Conservation (phyloP, 805 yeast species). For the Isabelozyma rhagii region DNA sequence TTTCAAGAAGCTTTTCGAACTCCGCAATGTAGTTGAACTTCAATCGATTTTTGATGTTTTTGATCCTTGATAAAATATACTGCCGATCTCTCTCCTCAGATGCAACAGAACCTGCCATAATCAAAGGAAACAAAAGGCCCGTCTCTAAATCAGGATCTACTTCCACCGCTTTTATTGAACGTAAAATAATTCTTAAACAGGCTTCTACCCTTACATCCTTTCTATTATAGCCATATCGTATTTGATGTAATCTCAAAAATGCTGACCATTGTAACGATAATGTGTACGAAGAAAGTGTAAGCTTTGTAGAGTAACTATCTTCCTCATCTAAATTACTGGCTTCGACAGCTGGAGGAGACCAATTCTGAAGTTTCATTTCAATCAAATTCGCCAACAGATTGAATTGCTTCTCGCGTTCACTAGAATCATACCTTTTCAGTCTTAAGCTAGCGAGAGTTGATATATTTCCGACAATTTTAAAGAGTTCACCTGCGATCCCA, state of each 20-base stretch:
- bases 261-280: conserved; percentile 27
- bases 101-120: conserved; percentile 26
- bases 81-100: conserved; percentile 13
- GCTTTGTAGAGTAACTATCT: conserved; percentile 3
- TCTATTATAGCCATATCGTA: conserved; percentile 22
- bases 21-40: conserved; percentile 22
- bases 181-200: conserved; percentile 18
- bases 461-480: conserved; percentile 22
- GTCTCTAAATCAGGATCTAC: conserved; percentile 17
- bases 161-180: conserved; percentile 15
- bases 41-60: conserved; percentile 13
- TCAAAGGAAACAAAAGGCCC: conserved; percentile 21
- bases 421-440: conserved; percentile 8
- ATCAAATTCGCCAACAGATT: conserved; percentile 18
- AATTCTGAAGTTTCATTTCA: conserved; percentile 24
- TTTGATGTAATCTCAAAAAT: conserved; percentile 24
- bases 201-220: conserved; percentile 17
- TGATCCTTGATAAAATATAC: conserved; percentile 14
- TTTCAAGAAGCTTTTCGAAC: conserved; percentile 17
- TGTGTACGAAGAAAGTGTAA: conserved; percentile 16
- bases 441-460: conserved; percentile 21
- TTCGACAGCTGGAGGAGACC: conserved; percentile 19
- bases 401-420: conserved; percentile 17
- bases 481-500: conserved; percentile 27
- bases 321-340: conserved; percentile 8